These are phyloP conservation scores for Lepiota brunneoincarnata DNA, from an alignment of 768 basidiomycete genomes.

Conservation along the genomic window DNA sequence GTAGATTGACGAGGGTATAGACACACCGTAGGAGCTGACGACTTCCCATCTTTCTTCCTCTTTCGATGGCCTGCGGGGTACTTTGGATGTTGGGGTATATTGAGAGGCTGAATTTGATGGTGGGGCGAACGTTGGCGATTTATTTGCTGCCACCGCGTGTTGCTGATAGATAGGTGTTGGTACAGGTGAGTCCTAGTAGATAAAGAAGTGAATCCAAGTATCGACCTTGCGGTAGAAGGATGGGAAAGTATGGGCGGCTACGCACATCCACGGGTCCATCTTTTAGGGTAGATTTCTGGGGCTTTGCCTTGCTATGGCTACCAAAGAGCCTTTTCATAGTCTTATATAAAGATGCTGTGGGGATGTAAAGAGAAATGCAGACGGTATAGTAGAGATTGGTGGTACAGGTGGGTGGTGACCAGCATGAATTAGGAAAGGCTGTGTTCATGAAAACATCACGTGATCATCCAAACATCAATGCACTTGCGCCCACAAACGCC, in stretches of 20 bases:
- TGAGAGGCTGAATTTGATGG: conserved; percentile 13
- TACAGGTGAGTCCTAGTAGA: not conserved
- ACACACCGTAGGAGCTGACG: not conserved
- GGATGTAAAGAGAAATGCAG: not conserved
- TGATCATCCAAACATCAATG: conserved; percentile 38
- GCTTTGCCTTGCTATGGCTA: conserved; percentile 40
- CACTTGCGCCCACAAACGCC: conserved; percentile 44
- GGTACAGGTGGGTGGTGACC: not conserved
- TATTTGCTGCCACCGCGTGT: not conserved
- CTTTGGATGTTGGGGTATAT: conserved; percentile 11
- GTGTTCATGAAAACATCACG: conserved; percentile 2
- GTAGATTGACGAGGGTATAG: not conserved
- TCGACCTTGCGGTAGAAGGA: not conserved
- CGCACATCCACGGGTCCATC: conserved; percentile 29
- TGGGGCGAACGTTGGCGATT: not conserved
- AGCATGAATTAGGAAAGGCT: conserved; percentile 11
- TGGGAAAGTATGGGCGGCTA: not conserved
- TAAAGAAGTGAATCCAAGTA: not conserved
- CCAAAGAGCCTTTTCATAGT: conserved; percentile 62
- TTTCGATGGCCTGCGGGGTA: not conserved
- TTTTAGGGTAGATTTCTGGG: conserved; percentile 29
- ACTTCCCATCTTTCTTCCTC: not conserved
- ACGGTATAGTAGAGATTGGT: not conserved
- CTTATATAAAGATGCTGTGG: not conserved
- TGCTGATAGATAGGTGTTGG: conserved; percentile 7